Evolutionary conservation across 2,329 filamentous ascomycete species (phyloP).

Genomic region (Emergomyces orientalis): DNA sequence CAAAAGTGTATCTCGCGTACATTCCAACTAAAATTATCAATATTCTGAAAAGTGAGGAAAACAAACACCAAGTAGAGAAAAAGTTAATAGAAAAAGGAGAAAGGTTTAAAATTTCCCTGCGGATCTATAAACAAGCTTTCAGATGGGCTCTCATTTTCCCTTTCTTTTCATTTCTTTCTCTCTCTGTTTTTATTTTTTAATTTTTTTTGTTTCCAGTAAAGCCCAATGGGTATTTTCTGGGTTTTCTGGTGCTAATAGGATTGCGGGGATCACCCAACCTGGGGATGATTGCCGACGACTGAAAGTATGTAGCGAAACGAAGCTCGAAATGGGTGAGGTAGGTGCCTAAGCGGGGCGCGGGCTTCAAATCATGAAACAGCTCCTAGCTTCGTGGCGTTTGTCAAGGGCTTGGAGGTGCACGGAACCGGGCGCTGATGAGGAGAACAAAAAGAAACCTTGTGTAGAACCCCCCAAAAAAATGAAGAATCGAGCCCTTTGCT

Average conservation of each 20-base stretch:
- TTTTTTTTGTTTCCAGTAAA: not conserved
- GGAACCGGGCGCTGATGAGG: not conserved
- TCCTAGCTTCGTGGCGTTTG: not conserved
- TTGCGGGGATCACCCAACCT: not conserved
- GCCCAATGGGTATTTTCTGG: not conserved
- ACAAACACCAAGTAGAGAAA: not conserved
- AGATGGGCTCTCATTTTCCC: no score
- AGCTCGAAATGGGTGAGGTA: not conserved
- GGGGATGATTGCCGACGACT: not conserved
- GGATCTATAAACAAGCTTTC: no score
- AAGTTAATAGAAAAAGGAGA: not conserved
- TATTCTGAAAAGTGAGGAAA: not conserved
- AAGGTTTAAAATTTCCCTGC: not conserved
- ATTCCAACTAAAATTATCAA: not conserved
- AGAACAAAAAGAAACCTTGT: not conserved
- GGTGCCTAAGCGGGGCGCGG: not conserved
- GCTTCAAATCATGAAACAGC: not conserved
- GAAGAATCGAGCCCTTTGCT: not conserved
- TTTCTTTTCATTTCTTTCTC: no score
- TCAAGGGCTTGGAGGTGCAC: not conserved
- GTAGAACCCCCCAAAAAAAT: not conserved
- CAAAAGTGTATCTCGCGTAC: not conserved
- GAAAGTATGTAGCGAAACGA: not conserved
- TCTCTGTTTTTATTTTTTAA: not conserved
- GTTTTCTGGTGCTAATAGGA: not conserved